Evolutionary conservation across 2,329 filamentous ascomycete species (phyloP).

Genomic region (Shiraia sp.): DNA sequence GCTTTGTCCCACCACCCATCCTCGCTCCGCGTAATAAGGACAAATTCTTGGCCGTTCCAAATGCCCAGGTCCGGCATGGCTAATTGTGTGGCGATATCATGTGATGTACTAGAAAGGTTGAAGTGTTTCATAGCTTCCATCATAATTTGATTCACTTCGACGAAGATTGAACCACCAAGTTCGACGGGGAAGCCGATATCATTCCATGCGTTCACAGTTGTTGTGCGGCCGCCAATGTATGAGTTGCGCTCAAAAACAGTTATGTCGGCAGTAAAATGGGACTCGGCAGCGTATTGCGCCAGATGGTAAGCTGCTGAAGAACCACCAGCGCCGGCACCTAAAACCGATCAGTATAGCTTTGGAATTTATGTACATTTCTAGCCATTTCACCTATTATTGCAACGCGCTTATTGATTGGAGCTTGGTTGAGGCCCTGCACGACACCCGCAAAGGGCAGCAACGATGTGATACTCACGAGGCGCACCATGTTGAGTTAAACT

Average conservation of each 20-base stretch:
- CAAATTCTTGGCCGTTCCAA: slow-evolving; percentile 80
- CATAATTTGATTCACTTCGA: slow-evolving; percentile 80
- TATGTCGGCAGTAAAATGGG: slow-evolving; percentile 69
- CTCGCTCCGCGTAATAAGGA: slow-evolving; percentile 65
- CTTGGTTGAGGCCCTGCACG: slow-evolving; percentile 14
- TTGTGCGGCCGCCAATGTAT: slow-evolving; percentile 82
- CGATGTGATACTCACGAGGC: slow-evolving; percentile 11
- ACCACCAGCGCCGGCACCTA: slow-evolving; percentile 87
- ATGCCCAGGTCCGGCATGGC: slow-evolving; percentile 64
- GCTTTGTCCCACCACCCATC: slow-evolving; percentile 78
- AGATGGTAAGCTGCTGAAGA: slow-evolving; percentile 86
- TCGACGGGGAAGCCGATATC: slow-evolving; percentile 73
- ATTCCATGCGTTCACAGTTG: slow-evolving; percentile 78
- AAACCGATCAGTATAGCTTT: slow-evolving; percentile 7
- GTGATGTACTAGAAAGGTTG: slow-evolving; percentile 59
- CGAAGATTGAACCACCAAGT: slow-evolving; percentile 90
- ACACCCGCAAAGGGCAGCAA: slow-evolving; percentile 24
- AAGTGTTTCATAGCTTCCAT: slow-evolving; percentile 73
- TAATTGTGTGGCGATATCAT: slow-evolving; percentile 38
- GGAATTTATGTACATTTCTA: neutral
- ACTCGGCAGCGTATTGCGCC: slow-evolving; percentile 67
- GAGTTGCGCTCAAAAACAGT: slow-evolving; percentile 82
- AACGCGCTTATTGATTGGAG: slow-evolving; percentile 33
- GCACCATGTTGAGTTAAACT: slow-evolving; percentile 13
- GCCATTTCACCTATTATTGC: slow-evolving; percentile 43